Conservation (phyloP, 2,329 filamentous ascomycete genomes). For the Exophiala calicioides region DNA sequence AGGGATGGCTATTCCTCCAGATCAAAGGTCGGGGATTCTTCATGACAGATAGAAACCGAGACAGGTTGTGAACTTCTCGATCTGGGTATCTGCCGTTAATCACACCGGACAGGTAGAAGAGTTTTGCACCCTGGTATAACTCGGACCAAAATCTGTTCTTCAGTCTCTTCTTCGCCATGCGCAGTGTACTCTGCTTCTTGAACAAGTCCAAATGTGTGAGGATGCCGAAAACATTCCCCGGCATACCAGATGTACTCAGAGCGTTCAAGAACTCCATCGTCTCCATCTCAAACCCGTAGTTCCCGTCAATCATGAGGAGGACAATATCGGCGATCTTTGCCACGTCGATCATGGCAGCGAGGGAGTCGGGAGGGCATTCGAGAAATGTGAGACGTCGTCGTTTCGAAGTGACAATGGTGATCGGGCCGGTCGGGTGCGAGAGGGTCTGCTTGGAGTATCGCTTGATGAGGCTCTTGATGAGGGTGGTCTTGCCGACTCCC, state of each 20-base stretch:
- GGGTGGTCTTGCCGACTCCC: slow-evolving; percentile 91
- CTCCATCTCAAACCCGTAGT: slow-evolving; percentile 99
- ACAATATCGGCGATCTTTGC: slow-evolving; percentile 98
- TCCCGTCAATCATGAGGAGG: slow-evolving; percentile 96
- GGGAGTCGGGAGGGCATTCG: slow-evolving; percentile 90
- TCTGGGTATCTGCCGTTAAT: slow-evolving; percentile 97
- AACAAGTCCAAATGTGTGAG: slow-evolving; percentile 96
- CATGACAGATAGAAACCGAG: slow-evolving; percentile 95
- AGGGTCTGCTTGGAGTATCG: slow-evolving; percentile 96
- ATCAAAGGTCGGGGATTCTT: slow-evolving; percentile 96
- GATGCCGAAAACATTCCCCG: slow-evolving; percentile 96
- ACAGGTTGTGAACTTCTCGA: slow-evolving; percentile 92
- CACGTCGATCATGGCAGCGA: slow-evolving; percentile 95
- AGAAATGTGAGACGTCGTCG: slow-evolving; percentile 91
- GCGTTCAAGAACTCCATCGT: slow-evolving; percentile 99
- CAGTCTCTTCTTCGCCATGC: slow-evolving; percentile 90
- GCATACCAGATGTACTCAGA: slow-evolving; percentile 92
- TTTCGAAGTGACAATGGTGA: slow-evolving; percentile 96
- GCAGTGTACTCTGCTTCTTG: slow-evolving; percentile 85
- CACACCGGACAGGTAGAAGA: slow-evolving; percentile 95
- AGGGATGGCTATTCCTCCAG: slow-evolving; percentile 96
- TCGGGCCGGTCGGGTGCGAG: slow-evolving; percentile 82
- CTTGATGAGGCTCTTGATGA: slow-evolving; percentile 90
- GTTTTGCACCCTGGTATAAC: slow-evolving; percentile 91
- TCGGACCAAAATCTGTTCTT: slow-evolving; percentile 98